Base-by-base conservation (phyloP, 352 stramenopile species). In the Pythium grandisporangium region DNA sequence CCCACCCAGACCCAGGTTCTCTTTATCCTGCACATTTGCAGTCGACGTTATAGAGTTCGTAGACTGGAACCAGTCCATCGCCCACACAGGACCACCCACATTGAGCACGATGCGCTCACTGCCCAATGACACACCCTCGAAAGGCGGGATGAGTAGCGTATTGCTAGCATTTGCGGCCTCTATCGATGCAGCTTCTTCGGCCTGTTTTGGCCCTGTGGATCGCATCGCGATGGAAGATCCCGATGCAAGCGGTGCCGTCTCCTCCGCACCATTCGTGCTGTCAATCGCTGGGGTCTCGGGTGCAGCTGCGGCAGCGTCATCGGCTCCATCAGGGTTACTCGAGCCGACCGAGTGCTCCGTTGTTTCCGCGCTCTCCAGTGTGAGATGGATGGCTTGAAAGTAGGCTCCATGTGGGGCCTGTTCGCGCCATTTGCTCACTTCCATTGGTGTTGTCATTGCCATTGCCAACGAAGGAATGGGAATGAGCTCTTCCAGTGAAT, bases 1-100 rank as follows among this genome's bases (percentile, higher is more conserved):
- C n/a, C n/a, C n/a, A n/a, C n/a, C n/a, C n/a, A n/a, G n/a, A 12
- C 41, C 19, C 2, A 48, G 41, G 42, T 65, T 75, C 49, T 83
- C 64, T 43, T 79, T 72, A 34, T 53, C 46, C n/a, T 37, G 29
- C 47, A 14, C 37, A 14, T 21, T 44, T 5, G 23, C 19, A 4
- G 45, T 54, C 32, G 41, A n/a, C 45, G 27, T 41, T 32, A 37
- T 60, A 60, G 21, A 54, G 45, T 11, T 60, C 53, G 23, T 59
- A n/a, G n/a, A 58, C 10, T 65, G 70, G 30, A 87, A 37, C 77
- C 77, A 91, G 34, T 88, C 77, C 68, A 91, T 87, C 8, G 77
- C 77, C 74, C 74, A 88, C 27, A 91, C 66, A 2, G 77, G 77
- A 16, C 77, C 77, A 17, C 77, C 77, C 0, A 68, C 72, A 42